Percentiles rank a stretch among this genome's conserved stretches.
These are phyloP conservation scores for Xerocomus brunneocitrinus DNA, from an alignment of 768 basidiomycete genomes.

Conservation along the genomic window DNA sequence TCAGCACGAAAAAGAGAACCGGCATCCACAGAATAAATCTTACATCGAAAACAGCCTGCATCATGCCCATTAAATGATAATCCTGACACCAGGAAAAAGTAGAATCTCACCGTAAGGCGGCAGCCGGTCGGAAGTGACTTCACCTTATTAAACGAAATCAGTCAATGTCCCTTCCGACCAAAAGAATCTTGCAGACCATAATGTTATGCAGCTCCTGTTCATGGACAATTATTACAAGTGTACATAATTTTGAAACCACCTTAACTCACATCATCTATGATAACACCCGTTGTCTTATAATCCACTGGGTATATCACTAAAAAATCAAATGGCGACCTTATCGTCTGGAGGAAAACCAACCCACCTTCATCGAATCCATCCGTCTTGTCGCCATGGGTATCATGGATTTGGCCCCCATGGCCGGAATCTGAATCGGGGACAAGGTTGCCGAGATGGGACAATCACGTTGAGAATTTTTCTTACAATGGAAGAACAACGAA, in stretches of 20 bases:
- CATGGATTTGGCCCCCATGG: slow-evolving; percentile 88
- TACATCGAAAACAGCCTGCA: slow-evolving; percentile 46
- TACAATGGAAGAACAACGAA: slow-evolving; percentile 74
- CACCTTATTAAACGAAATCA: slow-evolving; percentile 29
- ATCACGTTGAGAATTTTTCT: background rate
- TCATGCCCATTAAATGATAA: background rate
- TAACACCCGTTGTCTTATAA: slow-evolving; percentile 68
- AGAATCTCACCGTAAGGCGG: slow-evolving; percentile 47
- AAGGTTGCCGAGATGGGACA: background rate
- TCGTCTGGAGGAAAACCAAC: background rate
- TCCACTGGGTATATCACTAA: slow-evolving; percentile 88
- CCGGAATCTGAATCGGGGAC: slow-evolving; percentile 64
- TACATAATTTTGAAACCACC: background rate
- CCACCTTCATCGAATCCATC: slow-evolving; percentile 79
- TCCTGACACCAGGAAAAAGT: background rate
- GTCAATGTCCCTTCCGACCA: background rate
- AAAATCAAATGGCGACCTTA: background rate
- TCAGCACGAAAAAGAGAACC: background rate
- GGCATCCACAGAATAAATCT: slow-evolving; percentile 14
- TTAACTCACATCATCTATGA: slow-evolving; percentile 66
- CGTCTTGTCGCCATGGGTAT: slow-evolving; percentile 70
- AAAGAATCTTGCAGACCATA: slow-evolving; percentile 28
- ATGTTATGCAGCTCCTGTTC: slow-evolving; percentile 39
- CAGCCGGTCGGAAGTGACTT: slow-evolving; percentile 60
- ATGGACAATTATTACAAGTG: background rate